Percentiles rank a stretch among this genome's conserved stretches.
These are phyloP conservation scores for Lachancea lanzarotensis DNA, from an alignment of 805 yeast species.

Conservation along the genomic window DNA sequence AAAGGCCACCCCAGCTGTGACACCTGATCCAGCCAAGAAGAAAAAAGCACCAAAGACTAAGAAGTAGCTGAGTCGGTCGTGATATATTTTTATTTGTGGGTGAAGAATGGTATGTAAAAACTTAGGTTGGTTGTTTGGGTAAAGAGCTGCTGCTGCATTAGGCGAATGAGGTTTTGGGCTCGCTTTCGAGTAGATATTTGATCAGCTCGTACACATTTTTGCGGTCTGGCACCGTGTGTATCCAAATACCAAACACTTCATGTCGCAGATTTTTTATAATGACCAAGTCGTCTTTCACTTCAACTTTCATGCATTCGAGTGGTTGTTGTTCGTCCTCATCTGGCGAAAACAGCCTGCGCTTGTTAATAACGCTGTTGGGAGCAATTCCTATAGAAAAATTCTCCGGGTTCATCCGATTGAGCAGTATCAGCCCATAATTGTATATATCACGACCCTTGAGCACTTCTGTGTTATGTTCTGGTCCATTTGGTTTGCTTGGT, in stretches of 20 bases:
- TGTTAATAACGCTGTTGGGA: constrained; percentile 45
- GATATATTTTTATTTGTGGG: background rate
- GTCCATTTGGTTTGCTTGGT: constrained; percentile 4
- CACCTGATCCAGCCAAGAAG: constrained; percentile 24
- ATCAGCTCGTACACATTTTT: constrained; percentile 46
- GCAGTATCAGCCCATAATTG: constrained; percentile 61
- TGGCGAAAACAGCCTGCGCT: constrained; percentile 33
- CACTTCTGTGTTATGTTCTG: constrained; percentile 9
- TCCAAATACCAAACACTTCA: constrained; percentile 73
- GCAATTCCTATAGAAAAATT: constrained; percentile 67
- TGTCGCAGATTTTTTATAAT: constrained; percentile 63
- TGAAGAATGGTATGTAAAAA: too few species aligned
- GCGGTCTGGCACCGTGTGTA: constrained; percentile 63
- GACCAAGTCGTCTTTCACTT: constrained; percentile 60
- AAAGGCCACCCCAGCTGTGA: constrained; percentile 21
- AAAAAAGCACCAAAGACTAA: constrained; percentile 27
- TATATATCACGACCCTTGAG: constrained; percentile 37
- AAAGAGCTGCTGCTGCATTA: constrained; percentile 4
- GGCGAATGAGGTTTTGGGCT: constrained; percentile 31
- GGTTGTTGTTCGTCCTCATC: constrained; percentile 25
- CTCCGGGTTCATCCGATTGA: constrained; percentile 61
- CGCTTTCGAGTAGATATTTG: constrained; percentile 29
- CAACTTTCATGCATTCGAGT: constrained; percentile 51
- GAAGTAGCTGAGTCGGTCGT: constrained; percentile 1
- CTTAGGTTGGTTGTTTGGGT: too few species aligned